phyloP scores from a whole-genome alignment of 2,329 filamentous ascomycete species.

The Arthrobotrys sinensis region DNA sequence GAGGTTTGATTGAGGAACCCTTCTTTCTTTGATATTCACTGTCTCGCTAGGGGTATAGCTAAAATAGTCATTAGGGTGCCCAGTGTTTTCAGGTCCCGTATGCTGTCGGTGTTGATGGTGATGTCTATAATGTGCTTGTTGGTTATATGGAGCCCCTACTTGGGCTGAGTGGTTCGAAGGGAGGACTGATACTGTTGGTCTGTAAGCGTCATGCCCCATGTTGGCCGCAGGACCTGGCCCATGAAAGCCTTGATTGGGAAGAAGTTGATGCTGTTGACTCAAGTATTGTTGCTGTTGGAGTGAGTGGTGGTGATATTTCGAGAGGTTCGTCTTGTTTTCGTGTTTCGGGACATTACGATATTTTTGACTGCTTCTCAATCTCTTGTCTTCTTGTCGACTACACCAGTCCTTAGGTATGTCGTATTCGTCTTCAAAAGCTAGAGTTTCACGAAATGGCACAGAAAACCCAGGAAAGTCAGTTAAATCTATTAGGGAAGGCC shows the following conservation, averaged over 20 bases:
- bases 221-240: conserved; percentile 5
- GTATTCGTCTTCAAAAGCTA: conserved; percentile 24
- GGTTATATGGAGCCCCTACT: conserved; percentile 6
- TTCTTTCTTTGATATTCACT: conserved; percentile 53
- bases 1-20: conserved; percentile 9
- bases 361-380: conserved; percentile 25
- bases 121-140: neutral
- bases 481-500: neutral
- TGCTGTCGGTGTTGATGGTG: conserved; percentile 13
- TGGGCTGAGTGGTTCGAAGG: neutral
- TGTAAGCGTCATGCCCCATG: conserved; percentile 45
- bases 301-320: conserved; percentile 41
- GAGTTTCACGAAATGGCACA: conserved; percentile 7
- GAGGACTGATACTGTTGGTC: neutral
- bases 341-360: conserved; percentile 56
- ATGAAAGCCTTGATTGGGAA: neutral
- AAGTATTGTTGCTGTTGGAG: conserved; percentile 19
- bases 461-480: conserved; percentile 13
- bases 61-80: conserved; percentile 33
- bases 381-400: conserved; percentile 20
- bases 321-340: conserved; percentile 55
- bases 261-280: conserved; percentile 1
- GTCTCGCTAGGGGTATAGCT: conserved; percentile 32
- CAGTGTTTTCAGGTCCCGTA: conserved; percentile 5
- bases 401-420: neutral